phyloP scores from a whole-genome alignment of 148 eudicot species.

The Rheum nobile region DNA sequence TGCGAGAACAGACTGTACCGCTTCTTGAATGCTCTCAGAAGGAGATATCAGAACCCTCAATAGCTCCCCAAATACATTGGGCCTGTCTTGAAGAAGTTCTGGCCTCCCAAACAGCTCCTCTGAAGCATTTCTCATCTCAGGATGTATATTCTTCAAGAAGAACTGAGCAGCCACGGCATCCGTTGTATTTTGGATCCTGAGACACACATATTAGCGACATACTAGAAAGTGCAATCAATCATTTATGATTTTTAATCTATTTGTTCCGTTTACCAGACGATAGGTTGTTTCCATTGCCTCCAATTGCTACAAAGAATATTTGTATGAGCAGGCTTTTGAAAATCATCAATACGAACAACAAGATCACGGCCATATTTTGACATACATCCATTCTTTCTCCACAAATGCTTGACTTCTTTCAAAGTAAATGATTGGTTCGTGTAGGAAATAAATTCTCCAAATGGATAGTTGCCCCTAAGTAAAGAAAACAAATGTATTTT shows the following conservation, averaged over 20 bases:
- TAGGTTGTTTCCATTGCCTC: constrained; percentile 79
- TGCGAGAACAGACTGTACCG: constrained; percentile 58
- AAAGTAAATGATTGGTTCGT: constrained; percentile 53
- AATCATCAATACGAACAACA: constrained; percentile 68
- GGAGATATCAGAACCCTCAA: constrained; percentile 73
- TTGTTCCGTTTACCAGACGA: constrained; percentile 54
- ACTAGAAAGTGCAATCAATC: neutral
- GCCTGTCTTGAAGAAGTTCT: constrained; percentile 43
- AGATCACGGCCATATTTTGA: constrained; percentile 67
- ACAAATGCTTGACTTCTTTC: constrained; percentile 78
- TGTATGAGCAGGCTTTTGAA: constrained; percentile 68
- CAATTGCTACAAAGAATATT: constrained; percentile 76
- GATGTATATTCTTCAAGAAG: constrained; percentile 70
- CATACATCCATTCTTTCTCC: constrained; percentile 62
- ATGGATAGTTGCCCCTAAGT: constrained; percentile 76
- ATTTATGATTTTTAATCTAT: neutral
- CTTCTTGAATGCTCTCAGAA: constrained; percentile 52
- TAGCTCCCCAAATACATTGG: constrained; percentile 86
- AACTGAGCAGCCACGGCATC: constrained; percentile 96
- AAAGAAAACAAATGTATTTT: constrained; percentile 10
- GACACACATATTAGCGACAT: neutral
- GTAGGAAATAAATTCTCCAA: constrained; percentile 74
- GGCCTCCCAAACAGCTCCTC: constrained; percentile 59
- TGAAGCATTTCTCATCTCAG: constrained; percentile 63
- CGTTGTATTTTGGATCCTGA: constrained; percentile 86